Evolutionary conservation across 2,329 filamentous ascomycete species (phyloP).

Genomic region (Hymenoscyphus infarciens): DNA sequence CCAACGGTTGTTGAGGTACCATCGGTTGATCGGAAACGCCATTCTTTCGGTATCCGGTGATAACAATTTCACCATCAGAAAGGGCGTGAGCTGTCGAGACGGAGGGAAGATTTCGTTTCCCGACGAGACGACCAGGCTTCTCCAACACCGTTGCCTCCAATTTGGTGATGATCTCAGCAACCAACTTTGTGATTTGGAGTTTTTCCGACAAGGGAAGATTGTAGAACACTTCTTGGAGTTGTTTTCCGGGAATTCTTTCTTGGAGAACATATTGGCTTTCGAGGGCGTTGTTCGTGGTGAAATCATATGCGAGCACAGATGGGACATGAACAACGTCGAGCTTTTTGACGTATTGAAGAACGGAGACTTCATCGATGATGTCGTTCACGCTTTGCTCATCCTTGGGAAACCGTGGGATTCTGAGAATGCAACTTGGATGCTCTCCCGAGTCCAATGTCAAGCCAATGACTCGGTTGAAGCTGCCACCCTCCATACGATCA

Average conservation of each 20-base stretch:
- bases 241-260: constrained; percentile 14
- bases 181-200: constrained; percentile 13
- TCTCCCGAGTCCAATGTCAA: constrained; percentile 11
- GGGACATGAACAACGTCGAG: constrained; percentile 12
- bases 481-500: constrained; percentile 21
- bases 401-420: constrained; percentile 18
- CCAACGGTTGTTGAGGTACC: too few relatives aligned
- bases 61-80: too few relatives aligned
- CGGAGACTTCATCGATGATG: constrained; percentile 18
- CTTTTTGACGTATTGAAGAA: constrained; percentile 13
- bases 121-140: constrained; percentile 13
- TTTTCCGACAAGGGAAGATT: constrained; percentile 17
- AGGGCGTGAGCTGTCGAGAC: neutral
- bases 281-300: constrained; percentile 20
- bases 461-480: constrained; percentile 22
- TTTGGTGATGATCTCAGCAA: constrained; percentile 18
- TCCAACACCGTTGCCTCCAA: constrained; percentile 11
- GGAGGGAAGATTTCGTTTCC: constrained; percentile 1
- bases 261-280: constrained; percentile 19
- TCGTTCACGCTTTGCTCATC: constrained; percentile 6
- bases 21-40: too few relatives aligned
- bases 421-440: constrained; percentile 16
- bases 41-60: too few relatives aligned
- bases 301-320: constrained; percentile 17
- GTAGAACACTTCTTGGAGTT: constrained; percentile 11